Percentiles rank a stretch among this genome's conserved stretches.
phyloP scores from a whole-genome alignment of 2,329 filamentous ascomycete genomes.

The Didymella arachidicola region DNA sequence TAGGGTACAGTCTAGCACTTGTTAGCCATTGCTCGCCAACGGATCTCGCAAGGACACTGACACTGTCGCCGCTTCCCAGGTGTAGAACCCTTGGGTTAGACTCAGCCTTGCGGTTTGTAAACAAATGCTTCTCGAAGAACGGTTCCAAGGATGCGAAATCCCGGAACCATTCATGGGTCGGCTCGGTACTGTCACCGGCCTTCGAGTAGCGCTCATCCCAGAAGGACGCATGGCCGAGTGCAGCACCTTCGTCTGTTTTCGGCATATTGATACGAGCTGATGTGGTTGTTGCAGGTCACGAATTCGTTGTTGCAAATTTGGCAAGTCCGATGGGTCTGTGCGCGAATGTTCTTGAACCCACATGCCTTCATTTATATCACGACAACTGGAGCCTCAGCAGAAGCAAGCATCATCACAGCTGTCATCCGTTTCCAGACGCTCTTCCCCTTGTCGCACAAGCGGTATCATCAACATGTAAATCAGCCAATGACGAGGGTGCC shows the following conservation, averaged over 20 bases:
- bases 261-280: constrained; percentile 7
- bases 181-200: constrained; percentile 47
- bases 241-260: constrained; percentile 20
- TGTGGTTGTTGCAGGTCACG: not conserved
- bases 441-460: not conserved
- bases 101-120: not conserved
- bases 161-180: constrained; percentile 55
- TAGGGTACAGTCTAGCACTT: constrained; percentile 5
- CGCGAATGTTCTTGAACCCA: constrained; percentile 6
- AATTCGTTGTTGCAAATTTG: constrained; percentile 6
- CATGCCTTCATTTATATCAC: not conserved
- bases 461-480: not conserved
- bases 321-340: constrained; percentile 5
- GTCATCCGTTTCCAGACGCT: not conserved
- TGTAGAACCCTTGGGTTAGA: not conserved
- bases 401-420: not conserved
- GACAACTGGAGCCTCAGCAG: not conserved
- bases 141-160: not conserved
- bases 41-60: not conserved
- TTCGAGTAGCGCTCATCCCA: constrained; percentile 61
- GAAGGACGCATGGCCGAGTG: constrained; percentile 42
- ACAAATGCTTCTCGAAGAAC: constrained; percentile 1
- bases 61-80: not conserved
- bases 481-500: not conserved
- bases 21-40: not conserved